A percentile compares a stretch with the other conserved stretches of the same genome.
Evolutionary conservation across 768 basidiomycete species (phyloP).

Genomic region (Pulveroboletus sp.): DNA sequence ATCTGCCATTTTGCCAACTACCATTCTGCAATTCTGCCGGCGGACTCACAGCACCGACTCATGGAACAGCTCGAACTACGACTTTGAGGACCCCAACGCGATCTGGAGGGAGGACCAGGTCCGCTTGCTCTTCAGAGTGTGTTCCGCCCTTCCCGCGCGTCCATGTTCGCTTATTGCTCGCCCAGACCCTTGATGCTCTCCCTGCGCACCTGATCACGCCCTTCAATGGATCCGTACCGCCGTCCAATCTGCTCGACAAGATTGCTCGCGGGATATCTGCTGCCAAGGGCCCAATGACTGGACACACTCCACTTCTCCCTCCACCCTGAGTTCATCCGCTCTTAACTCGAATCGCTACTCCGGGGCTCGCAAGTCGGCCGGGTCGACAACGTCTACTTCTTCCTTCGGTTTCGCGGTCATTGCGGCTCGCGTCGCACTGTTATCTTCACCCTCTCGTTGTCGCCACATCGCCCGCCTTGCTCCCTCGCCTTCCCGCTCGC

Average conservation of each 20-base stretch:
- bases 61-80: constrained; percentile 77
- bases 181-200: constrained; percentile 72
- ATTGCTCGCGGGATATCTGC: constrained; percentile 73
- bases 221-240: constrained; percentile 79
- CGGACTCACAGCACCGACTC: constrained; percentile 81
- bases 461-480: too few species aligned
- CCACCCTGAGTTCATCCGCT: constrained; percentile 64
- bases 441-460: too few species aligned
- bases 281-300: constrained; percentile 74
- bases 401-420: constrained; percentile 36
- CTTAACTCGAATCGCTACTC: constrained; percentile 43
- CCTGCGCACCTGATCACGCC: constrained; percentile 83
- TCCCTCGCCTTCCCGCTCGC: too few species aligned
- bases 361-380: constrained; percentile 27
- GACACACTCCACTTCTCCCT: constrained; percentile 64
- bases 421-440: too few species aligned
- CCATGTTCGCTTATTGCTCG: constrained; percentile 5
- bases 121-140: constrained; percentile 61
- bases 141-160: constrained; percentile 17
- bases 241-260: constrained; percentile 83
- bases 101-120: constrained; percentile 78
- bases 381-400: constrained; percentile 27
- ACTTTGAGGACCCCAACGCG: constrained; percentile 55
- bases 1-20: too few species aligned
- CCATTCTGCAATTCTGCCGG: too few species aligned